Percentiles rank a stretch among this genome's conserved stretches.
Conservation (phyloP, 148 eudicot genomes). For the Camellia granthamiana region DNA sequence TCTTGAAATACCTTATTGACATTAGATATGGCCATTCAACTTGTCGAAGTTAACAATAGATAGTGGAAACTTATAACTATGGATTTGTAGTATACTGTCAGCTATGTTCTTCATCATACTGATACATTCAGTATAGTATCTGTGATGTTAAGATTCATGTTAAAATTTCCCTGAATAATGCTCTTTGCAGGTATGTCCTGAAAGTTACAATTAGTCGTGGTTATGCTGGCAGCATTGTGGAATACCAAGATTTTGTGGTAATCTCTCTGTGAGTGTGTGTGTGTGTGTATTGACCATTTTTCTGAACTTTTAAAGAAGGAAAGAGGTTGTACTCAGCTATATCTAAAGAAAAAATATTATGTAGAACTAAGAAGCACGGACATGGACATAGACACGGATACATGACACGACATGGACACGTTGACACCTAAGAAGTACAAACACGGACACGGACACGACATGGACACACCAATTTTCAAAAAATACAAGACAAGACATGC, state of each 20-base stretch:
- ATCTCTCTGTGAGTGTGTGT: slow-evolving; percentile 5
- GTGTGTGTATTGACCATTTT: neutral
- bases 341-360: neutral
- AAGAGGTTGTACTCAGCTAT: neutral
- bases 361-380: too few species aligned
- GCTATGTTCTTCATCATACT: neutral
- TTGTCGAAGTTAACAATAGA: neutral
- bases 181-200: slow-evolving; percentile 73
- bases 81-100: neutral
- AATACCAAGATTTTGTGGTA: slow-evolving; percentile 26
- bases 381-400: too few species aligned
- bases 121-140: neutral
- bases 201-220: slow-evolving; percentile 92
- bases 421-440: too few species aligned
- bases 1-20: neutral
- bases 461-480: too few species aligned
- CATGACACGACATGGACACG: too few species aligned
- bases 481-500: too few species aligned
- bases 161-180: slow-evolving; percentile 8
- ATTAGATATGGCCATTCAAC: neutral
- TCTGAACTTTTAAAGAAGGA: neutral
- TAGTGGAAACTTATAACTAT: neutral
- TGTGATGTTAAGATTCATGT: neutral
- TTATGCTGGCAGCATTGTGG: slow-evolving; percentile 85
- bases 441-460: too few species aligned